These are phyloP conservation scores for Omphalea diandra DNA, from an alignment of 441 rosid genomes.

Conservation along the genomic window DNA sequence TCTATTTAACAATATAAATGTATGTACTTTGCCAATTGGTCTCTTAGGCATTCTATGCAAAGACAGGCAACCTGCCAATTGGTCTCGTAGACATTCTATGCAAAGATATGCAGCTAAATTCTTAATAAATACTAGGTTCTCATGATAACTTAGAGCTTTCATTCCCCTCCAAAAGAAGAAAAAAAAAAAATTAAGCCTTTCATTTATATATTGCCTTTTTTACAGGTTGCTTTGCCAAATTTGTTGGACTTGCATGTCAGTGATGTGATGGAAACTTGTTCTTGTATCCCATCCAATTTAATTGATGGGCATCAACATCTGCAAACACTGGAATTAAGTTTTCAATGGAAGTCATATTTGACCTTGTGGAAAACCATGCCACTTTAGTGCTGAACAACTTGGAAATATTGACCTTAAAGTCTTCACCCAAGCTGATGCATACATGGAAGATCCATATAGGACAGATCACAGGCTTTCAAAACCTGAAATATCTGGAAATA, in stretches of 20 bases:
- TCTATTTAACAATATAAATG: neutral
- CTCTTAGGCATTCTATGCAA: neutral
- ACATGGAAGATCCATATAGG: neutral
- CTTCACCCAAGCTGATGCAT: neutral
- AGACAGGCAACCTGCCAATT: no score
- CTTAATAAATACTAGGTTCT: neutral
- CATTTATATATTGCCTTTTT: neutral
- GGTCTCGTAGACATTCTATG: no score
- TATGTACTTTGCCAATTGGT: neutral
- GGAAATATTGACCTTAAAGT: neutral
- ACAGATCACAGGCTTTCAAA: neutral
- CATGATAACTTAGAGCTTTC: neutral
- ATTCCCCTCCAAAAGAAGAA: no score
- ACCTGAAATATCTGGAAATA: neutral
- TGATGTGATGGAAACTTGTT: neutral
- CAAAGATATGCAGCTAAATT: neutral
- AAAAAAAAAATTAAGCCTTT: no score
- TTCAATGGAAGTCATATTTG: neutral
- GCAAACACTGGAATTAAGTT: neutral
- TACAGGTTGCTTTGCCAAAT: neutral
- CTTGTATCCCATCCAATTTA: neutral
- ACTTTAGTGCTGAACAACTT: neutral
- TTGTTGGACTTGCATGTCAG: neutral
- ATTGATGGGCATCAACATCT: neutral
- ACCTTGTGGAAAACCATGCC: neutral